A percentile compares a stretch with the other conserved stretches of the same genome.
phyloP scores from a whole-genome alignment of 2,329 filamentous ascomycete genomes.

The Fusarium camptoceras region DNA sequence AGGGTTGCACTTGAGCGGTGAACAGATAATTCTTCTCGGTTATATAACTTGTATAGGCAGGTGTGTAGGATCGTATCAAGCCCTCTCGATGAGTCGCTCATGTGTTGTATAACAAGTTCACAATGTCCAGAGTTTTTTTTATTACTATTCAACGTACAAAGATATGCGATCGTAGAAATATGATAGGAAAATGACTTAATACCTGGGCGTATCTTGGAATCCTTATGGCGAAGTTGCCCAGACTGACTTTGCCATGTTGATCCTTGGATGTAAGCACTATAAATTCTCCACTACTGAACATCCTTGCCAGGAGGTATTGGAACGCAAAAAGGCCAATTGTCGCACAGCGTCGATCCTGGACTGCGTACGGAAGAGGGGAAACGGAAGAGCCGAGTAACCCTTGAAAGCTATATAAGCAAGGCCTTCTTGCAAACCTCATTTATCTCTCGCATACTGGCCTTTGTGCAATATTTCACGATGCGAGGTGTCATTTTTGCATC shows the following conservation, averaged over 20 bases:
- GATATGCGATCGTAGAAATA: neutral
- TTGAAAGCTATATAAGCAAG: neutral
- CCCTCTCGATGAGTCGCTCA: accelerated
- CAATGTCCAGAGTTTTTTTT: too few species aligned
- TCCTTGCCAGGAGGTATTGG: neutral
- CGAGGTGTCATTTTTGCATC: neutral
- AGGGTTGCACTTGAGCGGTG: neutral
- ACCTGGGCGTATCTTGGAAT: too few species aligned
- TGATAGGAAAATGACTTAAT: neutral
- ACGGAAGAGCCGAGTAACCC: neutral
- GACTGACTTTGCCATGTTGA: too few species aligned
- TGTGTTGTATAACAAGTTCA: too few species aligned
- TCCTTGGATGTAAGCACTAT: neutral
- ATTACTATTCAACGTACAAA: too few species aligned
- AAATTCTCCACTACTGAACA: neutral
- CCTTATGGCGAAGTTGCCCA: neutral
- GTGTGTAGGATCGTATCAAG: neutral
- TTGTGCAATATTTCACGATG: neutral
- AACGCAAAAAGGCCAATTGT: neutral
- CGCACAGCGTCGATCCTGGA: neutral
- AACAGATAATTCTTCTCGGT: neutral
- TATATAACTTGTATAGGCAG: neutral
- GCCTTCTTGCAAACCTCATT: accelerated
- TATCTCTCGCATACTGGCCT: accelerated
- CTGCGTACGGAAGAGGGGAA: neutral